phyloP scores from a whole-genome alignment of 768 basidiomycete genomes.

The Boletus rufocinnamomeus region DNA sequence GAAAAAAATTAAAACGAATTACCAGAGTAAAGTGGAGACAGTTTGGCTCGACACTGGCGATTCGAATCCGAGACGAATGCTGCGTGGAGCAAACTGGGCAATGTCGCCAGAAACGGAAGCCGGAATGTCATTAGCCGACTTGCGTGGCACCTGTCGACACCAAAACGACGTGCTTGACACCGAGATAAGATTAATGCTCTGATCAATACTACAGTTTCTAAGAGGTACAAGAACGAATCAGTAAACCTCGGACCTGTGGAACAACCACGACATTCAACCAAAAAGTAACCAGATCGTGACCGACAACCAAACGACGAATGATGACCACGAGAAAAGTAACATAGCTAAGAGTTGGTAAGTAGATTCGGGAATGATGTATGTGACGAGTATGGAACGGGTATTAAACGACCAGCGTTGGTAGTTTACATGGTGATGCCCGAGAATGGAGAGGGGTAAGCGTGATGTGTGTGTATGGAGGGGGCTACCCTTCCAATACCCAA shows the following conservation, averaged over 20 bases:
- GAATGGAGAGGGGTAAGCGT: neutral
- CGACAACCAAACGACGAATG: slow-evolving; percentile 9
- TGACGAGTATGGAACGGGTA: slow-evolving; percentile 23
- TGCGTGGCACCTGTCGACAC: neutral
- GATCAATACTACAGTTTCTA: slow-evolving; percentile 9
- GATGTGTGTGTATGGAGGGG: neutral
- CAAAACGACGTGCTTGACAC: neutral
- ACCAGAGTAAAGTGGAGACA: slow-evolving; percentile 34
- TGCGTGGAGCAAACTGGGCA: neutral
- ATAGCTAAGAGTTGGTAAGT: slow-evolving; percentile 12
- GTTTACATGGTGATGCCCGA: slow-evolving; percentile 12
- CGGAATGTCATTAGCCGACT: neutral
- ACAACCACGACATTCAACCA: slow-evolving; percentile 8
- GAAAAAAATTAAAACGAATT: neutral
- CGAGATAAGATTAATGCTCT: neutral
- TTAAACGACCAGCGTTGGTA: slow-evolving; percentile 32
- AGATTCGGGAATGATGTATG: slow-evolving; percentile 19
- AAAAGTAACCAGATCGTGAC: slow-evolving; percentile 10
- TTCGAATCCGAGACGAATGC: slow-evolving; percentile 8
- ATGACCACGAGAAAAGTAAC: slow-evolving; percentile 8
- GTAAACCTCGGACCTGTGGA: slow-evolving; percentile 6
- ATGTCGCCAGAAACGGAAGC: slow-evolving; percentile 16
- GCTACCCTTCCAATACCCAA: neutral
- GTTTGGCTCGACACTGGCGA: slow-evolving; percentile 26
- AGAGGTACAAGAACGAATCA: slow-evolving; percentile 14